A percentile compares a stretch with the other conserved stretches of the same genome.
These are phyloP conservation scores for Magnolia changhungtana DNA, from an alignment of 164 flowering plant genomes.

Conservation along the genomic window DNA sequence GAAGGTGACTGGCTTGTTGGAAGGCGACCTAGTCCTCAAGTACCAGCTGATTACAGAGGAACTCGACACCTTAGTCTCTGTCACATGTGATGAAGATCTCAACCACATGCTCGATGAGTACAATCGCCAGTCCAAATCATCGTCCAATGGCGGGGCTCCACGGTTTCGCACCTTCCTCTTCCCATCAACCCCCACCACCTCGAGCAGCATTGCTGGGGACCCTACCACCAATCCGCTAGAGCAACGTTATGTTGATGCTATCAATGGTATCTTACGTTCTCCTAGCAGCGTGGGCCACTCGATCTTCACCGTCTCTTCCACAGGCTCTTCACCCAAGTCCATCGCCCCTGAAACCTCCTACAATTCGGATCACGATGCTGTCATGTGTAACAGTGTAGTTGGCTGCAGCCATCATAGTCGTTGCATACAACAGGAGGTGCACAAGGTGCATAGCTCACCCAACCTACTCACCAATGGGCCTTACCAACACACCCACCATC, in stretches of 20 bases:
- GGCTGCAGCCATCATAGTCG: too few relatives aligned
- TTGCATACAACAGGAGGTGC: background rate
- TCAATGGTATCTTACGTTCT: slow-evolving; percentile 57
- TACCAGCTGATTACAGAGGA: slow-evolving; percentile 79
- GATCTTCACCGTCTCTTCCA: slow-evolving; percentile 41
- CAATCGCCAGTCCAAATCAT: slow-evolving; percentile 36
- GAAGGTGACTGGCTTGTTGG: slow-evolving; percentile 42
- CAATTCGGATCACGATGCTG: background rate
- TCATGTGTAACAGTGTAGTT: background rate
- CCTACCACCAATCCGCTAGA: slow-evolving; percentile 22
- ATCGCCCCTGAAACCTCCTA: slow-evolving; percentile 28
- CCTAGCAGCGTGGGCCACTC: background rate
- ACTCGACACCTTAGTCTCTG: slow-evolving; percentile 73
- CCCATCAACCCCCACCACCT: slow-evolving; percentile 34
- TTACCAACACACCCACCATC: background rate
- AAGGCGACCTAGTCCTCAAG: slow-evolving; percentile 70
- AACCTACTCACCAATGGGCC: background rate
- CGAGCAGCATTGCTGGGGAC: slow-evolving; percentile 21
- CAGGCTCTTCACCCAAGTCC: slow-evolving; percentile 59
- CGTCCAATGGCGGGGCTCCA: slow-evolving; percentile 31
- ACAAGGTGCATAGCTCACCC: slow-evolving; percentile 2
- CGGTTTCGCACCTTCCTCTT: slow-evolving; percentile 50
- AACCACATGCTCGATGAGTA: slow-evolving; percentile 77
- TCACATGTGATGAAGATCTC: slow-evolving; percentile 70
- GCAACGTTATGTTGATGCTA: slow-evolving; percentile 80